Evolutionary conservation across 129 eudicot genomes (phyloP).

Genomic region (Flaveria linearis): DNA sequence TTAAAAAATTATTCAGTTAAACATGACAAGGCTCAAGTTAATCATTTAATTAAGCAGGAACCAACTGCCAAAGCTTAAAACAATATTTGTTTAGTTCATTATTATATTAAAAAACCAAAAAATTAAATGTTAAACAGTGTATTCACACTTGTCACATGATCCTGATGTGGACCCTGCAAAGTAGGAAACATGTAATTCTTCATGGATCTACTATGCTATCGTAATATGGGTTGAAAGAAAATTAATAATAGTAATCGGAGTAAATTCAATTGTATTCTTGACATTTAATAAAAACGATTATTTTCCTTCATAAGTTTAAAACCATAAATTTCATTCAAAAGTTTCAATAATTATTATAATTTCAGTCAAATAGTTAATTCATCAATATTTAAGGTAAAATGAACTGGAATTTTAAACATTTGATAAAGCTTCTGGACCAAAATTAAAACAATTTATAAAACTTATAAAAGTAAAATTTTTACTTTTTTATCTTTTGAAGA

Average conservation of each 20-base stretch:
- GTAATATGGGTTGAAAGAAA: constrained; percentile 28
- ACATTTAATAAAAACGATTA: too few species aligned
- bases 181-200: constrained; percentile 40
- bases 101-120: constrained; percentile 20
- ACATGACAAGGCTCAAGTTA: constrained; percentile 21
- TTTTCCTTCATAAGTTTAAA: too few species aligned
- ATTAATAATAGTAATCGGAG: not conserved
- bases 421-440: too few species aligned
- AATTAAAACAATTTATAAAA: too few species aligned
- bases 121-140: constrained; percentile 34
- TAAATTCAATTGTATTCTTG: too few species aligned
- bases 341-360: too few species aligned
- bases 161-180: constrained; percentile 36
- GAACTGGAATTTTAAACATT: too few species aligned
- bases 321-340: too few species aligned
- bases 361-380: too few species aligned
- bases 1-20: constrained; percentile 26
- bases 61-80: constrained; percentile 16
- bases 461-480: too few species aligned
- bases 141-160: constrained; percentile 44
- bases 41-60: constrained; percentile 30
- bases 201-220: constrained; percentile 37
- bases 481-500: too few species aligned
- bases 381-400: too few species aligned
- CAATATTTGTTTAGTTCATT: constrained; percentile 11